A percentile compares a stretch with the other conserved stretches of the same genome.
These are phyloP conservation scores for Haberlea rhodopensis DNA, from an alignment of 257 asterid genomes.

Conservation along the genomic window DNA sequence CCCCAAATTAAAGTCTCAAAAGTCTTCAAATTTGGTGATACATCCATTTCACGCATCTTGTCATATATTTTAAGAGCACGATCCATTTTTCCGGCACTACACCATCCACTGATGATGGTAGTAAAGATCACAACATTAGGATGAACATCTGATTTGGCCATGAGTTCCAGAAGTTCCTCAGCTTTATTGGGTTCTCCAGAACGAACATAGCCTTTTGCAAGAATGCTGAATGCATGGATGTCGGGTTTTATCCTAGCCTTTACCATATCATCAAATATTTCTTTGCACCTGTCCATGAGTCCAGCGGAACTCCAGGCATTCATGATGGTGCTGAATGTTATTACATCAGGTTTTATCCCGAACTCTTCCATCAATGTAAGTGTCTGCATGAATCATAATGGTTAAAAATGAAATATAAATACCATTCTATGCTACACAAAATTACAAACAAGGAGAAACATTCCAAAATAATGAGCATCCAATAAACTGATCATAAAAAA, in stretches of 20 bases:
- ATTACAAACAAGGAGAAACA: not conserved
- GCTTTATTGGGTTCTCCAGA: constrained; percentile 76
- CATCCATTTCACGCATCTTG: constrained; percentile 60
- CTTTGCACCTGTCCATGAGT: constrained; percentile 72
- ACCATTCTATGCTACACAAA: not conserved
- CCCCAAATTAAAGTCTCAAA: constrained; percentile 95
- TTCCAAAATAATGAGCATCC: not conserved
- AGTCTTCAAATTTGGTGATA: constrained; percentile 72
- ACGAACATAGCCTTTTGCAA: constrained; percentile 90
- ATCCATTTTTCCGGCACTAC: constrained; percentile 81
- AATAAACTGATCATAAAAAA: not conserved
- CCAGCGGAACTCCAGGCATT: constrained; percentile 91
- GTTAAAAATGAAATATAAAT: not conserved
- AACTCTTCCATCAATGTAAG: constrained; percentile 72
- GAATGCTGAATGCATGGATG: constrained; percentile 77
- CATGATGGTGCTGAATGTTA: constrained; percentile 94
- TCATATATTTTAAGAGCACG: constrained; percentile 50
- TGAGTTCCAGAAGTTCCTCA: constrained; percentile 51
- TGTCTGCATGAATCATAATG: constrained; percentile 39
- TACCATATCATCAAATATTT: constrained; percentile 72
- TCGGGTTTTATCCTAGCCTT: constrained; percentile 77
- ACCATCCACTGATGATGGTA: constrained; percentile 95
- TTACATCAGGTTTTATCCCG: constrained; percentile 80
- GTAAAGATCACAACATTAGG: constrained; percentile 91
- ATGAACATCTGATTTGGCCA: constrained; percentile 49